Conservation (phyloP, 225 moss, liverwort and hornwort species). For the Lunularia cruciata region DNA sequence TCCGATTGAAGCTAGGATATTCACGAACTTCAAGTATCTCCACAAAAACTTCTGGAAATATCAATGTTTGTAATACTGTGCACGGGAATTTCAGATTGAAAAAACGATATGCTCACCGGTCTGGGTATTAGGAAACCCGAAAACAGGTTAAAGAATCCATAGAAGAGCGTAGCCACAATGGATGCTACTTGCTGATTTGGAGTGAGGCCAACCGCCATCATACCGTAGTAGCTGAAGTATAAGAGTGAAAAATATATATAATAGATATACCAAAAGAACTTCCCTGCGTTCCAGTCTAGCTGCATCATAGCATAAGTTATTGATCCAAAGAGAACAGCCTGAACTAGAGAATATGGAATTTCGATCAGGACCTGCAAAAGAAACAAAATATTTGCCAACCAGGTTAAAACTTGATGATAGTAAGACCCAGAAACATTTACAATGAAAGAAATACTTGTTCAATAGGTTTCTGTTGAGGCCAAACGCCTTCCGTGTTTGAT, state of each 20-base stretch:
- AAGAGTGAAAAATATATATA: slow-evolving; percentile 30
- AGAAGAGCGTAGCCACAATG: slow-evolving; percentile 38
- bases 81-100: too few species aligned
- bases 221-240: slow-evolving; percentile 43
- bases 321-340: slow-evolving; percentile 7
- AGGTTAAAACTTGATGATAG: background rate
- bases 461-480: too few species aligned
- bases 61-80: too few species aligned
- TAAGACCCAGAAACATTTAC: too few species aligned
- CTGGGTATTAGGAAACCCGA: slow-evolving; percentile 37
- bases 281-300: slow-evolving; percentile 25
- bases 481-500: too few species aligned
- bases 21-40: too few species aligned
- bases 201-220: slow-evolving; percentile 46
- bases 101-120: slow-evolving; percentile 7
- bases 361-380: slow-evolving; percentile 38
- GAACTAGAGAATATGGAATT: slow-evolving; percentile 31
- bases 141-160: slow-evolving; percentile 37
- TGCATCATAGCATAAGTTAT: slow-evolving; percentile 31
- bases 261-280: slow-evolving; percentile 35
- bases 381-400: background rate
- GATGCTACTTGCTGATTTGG: slow-evolving; percentile 40
- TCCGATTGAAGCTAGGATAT: too few species aligned
- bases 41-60: too few species aligned
- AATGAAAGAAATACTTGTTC: too few species aligned